Evolutionary conservation across 2,329 filamentous ascomycete genomes (phyloP), one percentile per base, ranked within the genome.

Genomic region (Dryadomyces quercus-mongolicae): DNA sequence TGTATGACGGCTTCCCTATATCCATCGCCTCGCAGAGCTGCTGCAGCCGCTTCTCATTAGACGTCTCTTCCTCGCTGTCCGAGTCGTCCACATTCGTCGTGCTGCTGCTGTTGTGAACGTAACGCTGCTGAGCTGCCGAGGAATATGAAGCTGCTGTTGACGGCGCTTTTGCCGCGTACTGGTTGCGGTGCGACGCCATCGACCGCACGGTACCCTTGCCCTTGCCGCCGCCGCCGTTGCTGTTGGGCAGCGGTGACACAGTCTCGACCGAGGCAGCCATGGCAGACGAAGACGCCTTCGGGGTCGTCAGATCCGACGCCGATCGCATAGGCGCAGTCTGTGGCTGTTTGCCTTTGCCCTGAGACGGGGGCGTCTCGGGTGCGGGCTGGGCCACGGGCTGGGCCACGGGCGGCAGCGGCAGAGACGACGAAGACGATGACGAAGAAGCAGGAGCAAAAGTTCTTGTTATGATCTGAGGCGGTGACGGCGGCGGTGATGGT

Each of bases 1-100:
- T 13, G 15, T 48, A 12, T 40, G 57, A 55, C 3, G 58, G 59
- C 36, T 15, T 34, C 9, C 53, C 56, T 12, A 56, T 47, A 2
- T 34, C 36, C n/a, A 56, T 48, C 49, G 12, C 5, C 13, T 45
- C 40, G 49, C 60, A 61, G 3, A 60, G 21, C 16, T 31, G 16
- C 6, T 57, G 45, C 9, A 72, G 65, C 10, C 55, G 56, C 48
- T 63, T 59, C 22, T 60, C 59, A 44, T 45, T 43, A 18, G 57
- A 51, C 1, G 63, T 40, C 5, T 59, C 25, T 31, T 31, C 47
- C 1, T 58, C 51, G 10, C 54, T 15, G 34, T 58, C 57, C 8
- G 25, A 31, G 25, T 31, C 25, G 8, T 31, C 25, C 4, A 31
- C 25, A 31, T 31, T 31, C 25, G 25, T 31, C 25, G 25, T 20